Base-by-base conservation (phyloP, 1,284 basidiomycete species). In the Rhodotorula sp. region DNA sequence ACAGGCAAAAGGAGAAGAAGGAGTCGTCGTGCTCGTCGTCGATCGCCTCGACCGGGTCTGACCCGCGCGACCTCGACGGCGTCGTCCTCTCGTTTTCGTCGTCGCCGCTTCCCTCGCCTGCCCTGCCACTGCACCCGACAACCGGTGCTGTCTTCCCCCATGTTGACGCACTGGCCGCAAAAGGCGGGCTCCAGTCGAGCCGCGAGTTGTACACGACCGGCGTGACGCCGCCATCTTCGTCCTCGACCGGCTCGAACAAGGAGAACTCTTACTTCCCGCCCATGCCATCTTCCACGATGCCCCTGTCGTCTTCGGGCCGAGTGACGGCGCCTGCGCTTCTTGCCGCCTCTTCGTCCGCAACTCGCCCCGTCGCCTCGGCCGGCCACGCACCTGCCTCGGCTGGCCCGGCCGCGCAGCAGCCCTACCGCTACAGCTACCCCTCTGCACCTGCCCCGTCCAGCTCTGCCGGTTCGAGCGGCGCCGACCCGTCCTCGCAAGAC, bases 1-100 rank as follows among this genome's bases (percentile, higher is more conserved):
- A 12, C 67, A 76, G 75, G 64, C 75, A 76, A 70, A 76, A 76
- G 62, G 73, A 73, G 50, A 76, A 76, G 71, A 72, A 72, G 61
- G 74, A 74, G 16, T 34, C 58, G 34, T 52, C 42, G 50, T 19
- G 62, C n/a, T 49, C 62, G 23, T 74, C 72, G 27, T 74, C 74
- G 25, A 48, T 64, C 25, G 56, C 67, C 14, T 61, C 64, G 42
- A 60, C 66, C 64, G 72, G 61, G 7, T 67, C 68, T 8, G 68
- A 68, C 45, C 73, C 63, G 7, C 63, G 56, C 41, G 75, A 76
- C 59, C 66, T 73, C 62, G 74, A 73, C 58, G 70, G 67, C 25
- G 64, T 70, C 46, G 45, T 59, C 23, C 68, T 72, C 27, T 68
- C 74, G 2, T 70, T 72, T 54, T 74, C 74, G 7, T 74, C 74